Evolutionary conservation across 2,329 filamentous ascomycete species (phyloP).

Genomic region (Keithomyces neogunnii): DNA sequence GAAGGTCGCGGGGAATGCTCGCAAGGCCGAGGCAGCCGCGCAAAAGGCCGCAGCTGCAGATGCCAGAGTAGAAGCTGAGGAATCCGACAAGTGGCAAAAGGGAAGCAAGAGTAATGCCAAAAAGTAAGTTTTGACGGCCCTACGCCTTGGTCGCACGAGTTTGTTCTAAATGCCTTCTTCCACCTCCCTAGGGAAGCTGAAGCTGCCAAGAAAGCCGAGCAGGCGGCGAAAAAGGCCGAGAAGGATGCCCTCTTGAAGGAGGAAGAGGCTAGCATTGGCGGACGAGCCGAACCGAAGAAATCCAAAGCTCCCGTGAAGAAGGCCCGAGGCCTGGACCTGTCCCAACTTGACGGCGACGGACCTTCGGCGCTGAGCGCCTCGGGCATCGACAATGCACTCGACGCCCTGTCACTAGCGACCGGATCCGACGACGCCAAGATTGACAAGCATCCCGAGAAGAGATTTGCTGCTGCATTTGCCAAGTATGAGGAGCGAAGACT

Average conservation of each 20-base stretch:
- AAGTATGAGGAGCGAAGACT: constrained; percentile 75
- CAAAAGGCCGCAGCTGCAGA: constrained; percentile 67
- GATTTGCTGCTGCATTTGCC: constrained; percentile 79
- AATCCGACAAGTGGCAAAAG: constrained; percentile 73
- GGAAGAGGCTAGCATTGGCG: constrained; percentile 62
- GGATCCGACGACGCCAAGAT: constrained; percentile 57
- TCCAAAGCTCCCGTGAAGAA: constrained; percentile 61
- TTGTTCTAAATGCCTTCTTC: not conserved
- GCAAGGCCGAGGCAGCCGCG: constrained; percentile 84
- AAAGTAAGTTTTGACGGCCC: constrained; percentile 52
- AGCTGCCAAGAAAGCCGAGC: constrained; percentile 65
- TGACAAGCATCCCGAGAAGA: constrained; percentile 79
- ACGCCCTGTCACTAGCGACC: constrained; percentile 64
- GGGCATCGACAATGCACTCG: constrained; percentile 89
- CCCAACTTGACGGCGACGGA: constrained; percentile 59
- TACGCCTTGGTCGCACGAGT: not conserved
- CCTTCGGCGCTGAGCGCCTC: constrained; percentile 63
- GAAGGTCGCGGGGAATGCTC: constrained; percentile 81
- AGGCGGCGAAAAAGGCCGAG: constrained; percentile 88
- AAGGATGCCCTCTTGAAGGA: constrained; percentile 73
- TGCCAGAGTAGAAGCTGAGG: constrained; percentile 54
- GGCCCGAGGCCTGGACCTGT: constrained; percentile 63
- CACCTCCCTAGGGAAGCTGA: constrained; percentile 24
- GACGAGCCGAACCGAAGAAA: constrained; percentile 56
- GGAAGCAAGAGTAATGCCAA: constrained; percentile 79